Evolutionary conservation across 2,329 filamentous ascomycete species (phyloP), one percentile per base, ranked within the genome.

Genomic region (Penicillium sp.): DNA sequence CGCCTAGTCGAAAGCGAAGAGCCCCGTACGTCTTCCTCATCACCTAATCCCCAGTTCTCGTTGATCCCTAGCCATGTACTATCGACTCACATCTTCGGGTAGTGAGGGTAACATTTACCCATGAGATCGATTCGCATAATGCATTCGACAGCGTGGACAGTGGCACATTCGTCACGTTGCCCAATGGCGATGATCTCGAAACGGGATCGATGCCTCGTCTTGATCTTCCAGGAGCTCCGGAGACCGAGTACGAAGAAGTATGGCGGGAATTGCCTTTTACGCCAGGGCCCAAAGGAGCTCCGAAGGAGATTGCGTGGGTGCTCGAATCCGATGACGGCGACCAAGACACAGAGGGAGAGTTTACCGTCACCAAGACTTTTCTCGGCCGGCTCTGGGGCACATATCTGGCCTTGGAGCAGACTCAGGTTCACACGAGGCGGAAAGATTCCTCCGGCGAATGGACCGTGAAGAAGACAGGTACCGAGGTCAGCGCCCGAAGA

Each of bases 221-320:
- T 24, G 66, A 71, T 53, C 46, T 64, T 0, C 60, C 64, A 1
- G 65, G 64, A 2, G 55, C 57, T 8, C 64, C 63, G 3, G 50
- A 67, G 0, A 61, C 60, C 3, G 57, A 63, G 6, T 88, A 90
- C 55, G 83, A 87, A 62, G 85, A 88, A 64, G 61, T 85, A 2
- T 88, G 84, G 84, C 64, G 68, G 1, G 78, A 82, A 37, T 63
- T 71, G 2, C 57, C 66, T 3, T 59, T 73, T 9, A 46, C 44
- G 7, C 43, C 51, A 2, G 62, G 67, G 2, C 68, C 66, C 0
- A 59, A 65, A 11, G 65, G 61, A 0, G 12, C 45, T 1, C 13
- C 43, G 0, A 51, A 44, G 8, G 59, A 58, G 3, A 35, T 65
- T 5, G 65, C 64, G 1, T 66, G 64, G 62, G 52, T 68, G 24